A percentile compares a stretch with the other conserved stretches of the same genome.
Evolutionary conservation across 2,329 filamentous ascomycete genomes (phyloP).

Genomic region (Decorospora gaudefroyi): DNA sequence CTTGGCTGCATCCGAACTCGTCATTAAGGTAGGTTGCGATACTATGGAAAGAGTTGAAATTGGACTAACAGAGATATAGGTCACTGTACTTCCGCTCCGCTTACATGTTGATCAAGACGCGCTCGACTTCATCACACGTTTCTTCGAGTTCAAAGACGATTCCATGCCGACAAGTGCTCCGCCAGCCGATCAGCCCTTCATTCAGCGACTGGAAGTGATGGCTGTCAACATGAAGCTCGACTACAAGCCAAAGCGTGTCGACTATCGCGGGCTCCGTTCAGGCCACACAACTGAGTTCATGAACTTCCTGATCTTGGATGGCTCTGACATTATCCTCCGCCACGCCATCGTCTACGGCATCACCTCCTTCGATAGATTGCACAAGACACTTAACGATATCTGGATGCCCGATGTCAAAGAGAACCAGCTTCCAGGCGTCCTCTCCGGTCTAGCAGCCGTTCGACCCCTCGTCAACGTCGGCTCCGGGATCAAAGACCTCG

Average conservation of each 20-base stretch:
- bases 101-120: constrained; percentile 97
- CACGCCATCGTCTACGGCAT: constrained; percentile 93
- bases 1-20: constrained; percentile 85
- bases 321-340: constrained; percentile 80
- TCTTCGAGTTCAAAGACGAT: constrained; percentile 97
- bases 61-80: constrained; percentile 38
- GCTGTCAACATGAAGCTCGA: constrained; percentile 84
- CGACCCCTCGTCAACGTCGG: constrained; percentile 89
- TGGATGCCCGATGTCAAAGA: constrained; percentile 93
- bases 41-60: not conserved
- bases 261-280: constrained; percentile 89
- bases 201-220: constrained; percentile 87
- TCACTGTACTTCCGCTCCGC: constrained; percentile 78
- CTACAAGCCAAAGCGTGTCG: constrained; percentile 98
- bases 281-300: constrained; percentile 97
- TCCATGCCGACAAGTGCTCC: constrained; percentile 61
- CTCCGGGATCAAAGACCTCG: constrained; percentile 79
- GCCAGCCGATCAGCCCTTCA: constrained; percentile 70
- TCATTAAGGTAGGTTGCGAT: constrained; percentile 67
- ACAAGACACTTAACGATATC: constrained; percentile 88
- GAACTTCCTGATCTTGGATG: constrained; percentile 95
- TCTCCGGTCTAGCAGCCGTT: constrained; percentile 88
- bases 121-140: constrained; percentile 92
- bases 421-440: constrained; percentile 85
- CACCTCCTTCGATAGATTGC: constrained; percentile 85